Percentiles rank a stretch among this genome's conserved stretches.
phyloP scores from a whole-genome alignment of 371 early-diverging fungal species.

The Antonospora locustae region DNA sequence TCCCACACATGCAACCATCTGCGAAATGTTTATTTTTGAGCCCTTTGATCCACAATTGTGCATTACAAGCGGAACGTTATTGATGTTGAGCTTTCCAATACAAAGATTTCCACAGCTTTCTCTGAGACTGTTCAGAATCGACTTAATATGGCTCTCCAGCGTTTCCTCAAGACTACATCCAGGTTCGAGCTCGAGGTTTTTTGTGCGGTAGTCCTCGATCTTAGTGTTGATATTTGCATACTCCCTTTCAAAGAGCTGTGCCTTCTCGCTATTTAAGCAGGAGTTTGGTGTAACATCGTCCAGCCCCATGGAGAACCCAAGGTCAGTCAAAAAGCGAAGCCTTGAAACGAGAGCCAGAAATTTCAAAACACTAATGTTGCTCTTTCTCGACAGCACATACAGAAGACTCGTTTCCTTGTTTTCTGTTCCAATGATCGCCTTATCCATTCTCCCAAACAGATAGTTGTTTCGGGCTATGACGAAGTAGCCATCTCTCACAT shows the following conservation, averaged over 20 bases:
- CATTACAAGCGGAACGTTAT: slow-evolving; percentile 94
- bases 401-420: slow-evolving; percentile 73
- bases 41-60: slow-evolving; percentile 89
- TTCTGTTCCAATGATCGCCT: slow-evolving; percentile 81
- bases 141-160: slow-evolving; percentile 69
- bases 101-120: slow-evolving; percentile 84
- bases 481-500: slow-evolving; percentile 71
- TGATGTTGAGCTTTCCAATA: slow-evolving; percentile 71
- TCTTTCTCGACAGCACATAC: slow-evolving; percentile 76
- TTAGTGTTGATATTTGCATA: slow-evolving; percentile 69
- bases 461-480: slow-evolving; percentile 76
- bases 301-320: slow-evolving; percentile 64
- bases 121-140: slow-evolving; percentile 74
- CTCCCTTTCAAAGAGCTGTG: slow-evolving; percentile 63
- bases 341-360: slow-evolving; percentile 84
- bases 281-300: slow-evolving; percentile 83
- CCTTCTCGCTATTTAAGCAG: slow-evolving; percentile 63
- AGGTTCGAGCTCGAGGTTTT: slow-evolving; percentile 65
- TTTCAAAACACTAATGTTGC: slow-evolving; percentile 65
- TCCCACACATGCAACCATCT: slow-evolving; percentile 99
- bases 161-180: slow-evolving; percentile 75
- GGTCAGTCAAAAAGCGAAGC: slow-evolving; percentile 73
- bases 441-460: slow-evolving; percentile 81
- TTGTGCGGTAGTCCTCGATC: slow-evolving; percentile 61
- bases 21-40: slow-evolving; percentile 88